Conservation (phyloP, 208 protist genomes). For the Tritrichomonas musculus region DNA sequence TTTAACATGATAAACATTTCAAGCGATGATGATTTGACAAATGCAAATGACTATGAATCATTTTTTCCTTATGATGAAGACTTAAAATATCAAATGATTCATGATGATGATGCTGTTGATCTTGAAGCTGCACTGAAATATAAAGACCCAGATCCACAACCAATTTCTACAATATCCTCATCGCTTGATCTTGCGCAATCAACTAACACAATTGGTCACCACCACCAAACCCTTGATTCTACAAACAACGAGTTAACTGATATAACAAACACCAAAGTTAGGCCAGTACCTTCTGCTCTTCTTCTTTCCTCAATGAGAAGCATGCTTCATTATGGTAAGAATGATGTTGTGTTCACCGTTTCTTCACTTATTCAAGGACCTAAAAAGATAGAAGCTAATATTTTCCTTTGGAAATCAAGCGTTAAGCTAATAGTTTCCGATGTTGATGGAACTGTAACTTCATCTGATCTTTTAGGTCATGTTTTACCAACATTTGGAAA, state of each 20-base stretch:
- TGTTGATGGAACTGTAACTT: slow-evolving; percentile 95
- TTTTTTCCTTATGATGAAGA: too few species aligned
- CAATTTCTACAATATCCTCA: neutral
- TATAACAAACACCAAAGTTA: neutral
- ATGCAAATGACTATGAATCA: too few species aligned
- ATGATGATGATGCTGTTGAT: neutral
- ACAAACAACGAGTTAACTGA: neutral
- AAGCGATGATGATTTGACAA: too few species aligned
- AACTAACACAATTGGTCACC: too few species aligned
- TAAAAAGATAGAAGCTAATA: slow-evolving; percentile 58
- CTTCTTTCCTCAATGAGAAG: neutral
- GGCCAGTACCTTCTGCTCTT: neutral
- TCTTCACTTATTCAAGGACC: slow-evolving; percentile 36
- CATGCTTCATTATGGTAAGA: neutral
- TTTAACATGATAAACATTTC: too few species aligned
- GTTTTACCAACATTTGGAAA: slow-evolving; percentile 39
- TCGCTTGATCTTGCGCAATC: neutral
- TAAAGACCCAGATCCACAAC: slow-evolving; percentile 14
- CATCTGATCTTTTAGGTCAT: slow-evolving; percentile 43
- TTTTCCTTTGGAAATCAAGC: slow-evolving; percentile 78
- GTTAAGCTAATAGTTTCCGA: slow-evolving; percentile 88
- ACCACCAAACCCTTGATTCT: too few species aligned
- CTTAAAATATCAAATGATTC: neutral
- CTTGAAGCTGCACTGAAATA: neutral
- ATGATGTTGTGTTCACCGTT: slow-evolving; percentile 37